Evolutionary conservation across 2,329 filamentous ascomycete species (phyloP), one percentile per base, ranked within the genome.

Genomic region (Emergomyces africanus): DNA sequence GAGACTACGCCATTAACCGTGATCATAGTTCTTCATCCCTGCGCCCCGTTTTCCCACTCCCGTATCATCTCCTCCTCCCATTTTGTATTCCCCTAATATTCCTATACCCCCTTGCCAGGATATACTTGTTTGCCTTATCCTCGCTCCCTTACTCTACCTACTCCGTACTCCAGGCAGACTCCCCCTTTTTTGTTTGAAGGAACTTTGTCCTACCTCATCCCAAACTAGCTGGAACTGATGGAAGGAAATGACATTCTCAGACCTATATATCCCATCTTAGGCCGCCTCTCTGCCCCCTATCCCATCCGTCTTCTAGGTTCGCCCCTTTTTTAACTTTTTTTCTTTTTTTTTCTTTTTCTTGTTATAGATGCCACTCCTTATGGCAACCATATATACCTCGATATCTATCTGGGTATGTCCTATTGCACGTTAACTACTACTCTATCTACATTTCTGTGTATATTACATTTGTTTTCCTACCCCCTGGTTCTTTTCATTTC

Each of bases 381-480:
- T 28, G 9, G 5, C 46, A 63, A 57, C 63, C 30, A 30, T 15
- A 15, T 39, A 50, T 54, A 49, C n/a, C 20, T 20, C 20, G 41
- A 4, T 25, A 48, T 25, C 12, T 12, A 25, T 25, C 23, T 25
- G 15, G 39, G 39, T 42, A 55, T 41, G 20, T 33, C 41, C 9
- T 37, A 10, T 55, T 46, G 14, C 23, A 15, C 20, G 23, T 12
- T 56, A 33, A 46, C 20, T 12, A 46, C 20, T 12, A 41, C 20
- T 5, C 12, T 28, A 51, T 12, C 18, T 51, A 51, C 25, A n/a
- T 51, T 35, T n/a, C 50, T 53, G 50, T 53, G 37, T 53, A 53
- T 33, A 53, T 33, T 53, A 53, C 39, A 20, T 25, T 39, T 15
- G 8, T 37, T 53, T 37, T 33, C 15, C n/a, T 33, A n/a, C 28